phyloP scores from a whole-genome alignment of 1,284 basidiomycete genomes.

The Tilletia indica region DNA sequence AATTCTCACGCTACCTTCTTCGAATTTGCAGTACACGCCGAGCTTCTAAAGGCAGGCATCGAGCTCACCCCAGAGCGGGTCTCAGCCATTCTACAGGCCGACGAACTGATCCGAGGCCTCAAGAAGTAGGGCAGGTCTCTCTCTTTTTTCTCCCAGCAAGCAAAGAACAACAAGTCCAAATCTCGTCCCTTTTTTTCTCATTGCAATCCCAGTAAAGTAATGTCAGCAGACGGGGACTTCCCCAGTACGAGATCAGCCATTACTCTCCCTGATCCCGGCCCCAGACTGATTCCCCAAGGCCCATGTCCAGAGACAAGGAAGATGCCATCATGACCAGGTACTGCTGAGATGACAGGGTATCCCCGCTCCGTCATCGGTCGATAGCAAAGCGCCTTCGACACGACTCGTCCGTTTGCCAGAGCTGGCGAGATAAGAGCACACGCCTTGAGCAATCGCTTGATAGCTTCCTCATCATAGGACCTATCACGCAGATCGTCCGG shows the following conservation, averaged over 20 bases:
- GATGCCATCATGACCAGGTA: too few relatives aligned
- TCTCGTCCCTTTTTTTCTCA: background rate
- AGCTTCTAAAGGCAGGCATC: conserved; percentile 4
- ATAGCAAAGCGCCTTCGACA: too few relatives aligned
- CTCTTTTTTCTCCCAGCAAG: background rate
- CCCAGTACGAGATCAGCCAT: conserved; percentile 62
- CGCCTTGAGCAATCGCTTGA: too few relatives aligned
- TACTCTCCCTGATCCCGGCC: conserved; percentile 58
- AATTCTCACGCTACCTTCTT: background rate
- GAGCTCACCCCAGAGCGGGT: conserved; percentile 16
- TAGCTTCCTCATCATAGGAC: too few relatives aligned
- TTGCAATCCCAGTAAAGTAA: conserved; percentile 33
- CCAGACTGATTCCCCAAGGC: too few relatives aligned
- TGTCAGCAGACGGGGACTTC: conserved; percentile 60
- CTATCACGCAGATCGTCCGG: too few relatives aligned
- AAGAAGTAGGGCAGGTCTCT: background rate
- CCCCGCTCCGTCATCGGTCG: too few relatives aligned
- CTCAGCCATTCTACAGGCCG: background rate
- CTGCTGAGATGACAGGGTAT: too few relatives aligned
- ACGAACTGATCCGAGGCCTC: background rate
- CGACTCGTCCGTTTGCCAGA: too few relatives aligned
- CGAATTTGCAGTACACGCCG: background rate
- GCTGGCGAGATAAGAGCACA: too few relatives aligned
- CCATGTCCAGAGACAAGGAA: too few relatives aligned
- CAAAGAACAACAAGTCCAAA: background rate